phyloP scores from a whole-genome alignment of 331 rosid genomes.

The Prunus yedoensis region DNA sequence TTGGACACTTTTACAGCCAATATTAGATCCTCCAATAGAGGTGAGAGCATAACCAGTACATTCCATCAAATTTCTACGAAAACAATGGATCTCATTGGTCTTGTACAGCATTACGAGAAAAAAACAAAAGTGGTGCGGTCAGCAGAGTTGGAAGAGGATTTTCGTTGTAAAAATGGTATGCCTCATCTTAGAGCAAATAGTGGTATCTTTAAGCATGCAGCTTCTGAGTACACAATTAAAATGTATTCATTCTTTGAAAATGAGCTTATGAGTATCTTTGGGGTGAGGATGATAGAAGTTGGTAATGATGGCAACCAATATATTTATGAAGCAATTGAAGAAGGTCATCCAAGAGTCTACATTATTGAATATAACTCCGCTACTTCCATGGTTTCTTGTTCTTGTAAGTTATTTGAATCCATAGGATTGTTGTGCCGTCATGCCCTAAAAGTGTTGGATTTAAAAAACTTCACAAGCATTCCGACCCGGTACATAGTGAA shows the following conservation, averaged over 20 bases:
- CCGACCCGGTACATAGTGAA: constrained; percentile 21
- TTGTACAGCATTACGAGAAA: constrained; percentile 16
- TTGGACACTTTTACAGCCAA: constrained; percentile 4
- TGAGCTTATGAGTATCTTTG: constrained; percentile 20
- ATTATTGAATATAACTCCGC: constrained; percentile 7
- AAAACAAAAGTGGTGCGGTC: not conserved
- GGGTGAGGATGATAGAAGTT: constrained; percentile 17
- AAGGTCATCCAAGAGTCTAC: constrained; percentile 20
- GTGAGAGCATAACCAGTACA: constrained; percentile 14
- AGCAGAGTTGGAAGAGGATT: constrained; percentile 20
- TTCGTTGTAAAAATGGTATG: constrained; percentile 18
- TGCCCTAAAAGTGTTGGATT: constrained; percentile 23
- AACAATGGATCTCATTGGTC: constrained; percentile 11
- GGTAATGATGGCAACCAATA: constrained; percentile 4
- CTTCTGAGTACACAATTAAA: constrained; percentile 14
- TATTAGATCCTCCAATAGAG: not conserved
- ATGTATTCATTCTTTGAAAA: constrained; percentile 21
- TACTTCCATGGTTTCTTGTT: constrained; percentile 8
- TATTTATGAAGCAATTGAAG: constrained; percentile 15
- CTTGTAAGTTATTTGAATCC: constrained; percentile 26
- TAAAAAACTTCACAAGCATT: constrained; percentile 16
- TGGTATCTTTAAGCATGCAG: constrained; percentile 29
- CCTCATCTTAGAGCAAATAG: constrained; percentile 15
- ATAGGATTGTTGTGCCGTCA: constrained; percentile 25
- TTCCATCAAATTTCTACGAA: constrained; percentile 19